Evolutionary conservation across 179 eudicot genomes (phyloP).

Genomic region (Spinacia oleracea): DNA sequence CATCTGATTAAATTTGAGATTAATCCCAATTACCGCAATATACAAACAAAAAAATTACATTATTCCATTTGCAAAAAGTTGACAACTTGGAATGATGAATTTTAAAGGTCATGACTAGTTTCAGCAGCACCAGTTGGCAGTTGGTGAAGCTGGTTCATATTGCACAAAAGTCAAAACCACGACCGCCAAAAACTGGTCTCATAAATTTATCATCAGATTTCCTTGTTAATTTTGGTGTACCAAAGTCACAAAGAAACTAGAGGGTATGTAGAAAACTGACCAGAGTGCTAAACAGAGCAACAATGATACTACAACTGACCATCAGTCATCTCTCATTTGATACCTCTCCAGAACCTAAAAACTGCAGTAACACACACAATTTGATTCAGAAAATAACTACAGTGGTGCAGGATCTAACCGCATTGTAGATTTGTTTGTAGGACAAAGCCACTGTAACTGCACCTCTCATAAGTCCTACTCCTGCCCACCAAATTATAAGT

Average conservation of each 20-base stretch:
- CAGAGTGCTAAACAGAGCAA: slow-evolving; percentile 89
- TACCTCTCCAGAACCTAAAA: slow-evolving; percentile 43
- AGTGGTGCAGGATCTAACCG: slow-evolving; percentile 31
- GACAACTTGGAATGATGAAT: not conserved
- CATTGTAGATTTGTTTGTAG: too few species aligned
- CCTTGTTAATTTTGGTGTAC: slow-evolving; percentile 29
- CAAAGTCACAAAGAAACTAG: not conserved
- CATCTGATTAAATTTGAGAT: not conserved
- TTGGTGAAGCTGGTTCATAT: slow-evolving; percentile 53
- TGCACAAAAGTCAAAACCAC: slow-evolving; percentile 70
- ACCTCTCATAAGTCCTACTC: slow-evolving; percentile 83
- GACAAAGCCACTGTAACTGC: slow-evolving; percentile 82
- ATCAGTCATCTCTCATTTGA: slow-evolving; percentile 50
- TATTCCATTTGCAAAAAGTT: not conserved
- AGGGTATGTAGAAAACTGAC: slow-evolving; percentile 40
- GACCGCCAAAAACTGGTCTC: slow-evolving; percentile 75
- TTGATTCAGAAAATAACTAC: not conserved
- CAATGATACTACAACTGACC: slow-evolving; percentile 77
- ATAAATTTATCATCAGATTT: slow-evolving; percentile 63
- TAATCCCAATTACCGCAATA: not conserved
- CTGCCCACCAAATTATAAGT: slow-evolving; percentile 91
- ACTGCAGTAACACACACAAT: slow-evolving; percentile 39
- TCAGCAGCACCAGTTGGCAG: slow-evolving; percentile 46
- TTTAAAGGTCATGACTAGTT: slow-evolving; percentile 7
- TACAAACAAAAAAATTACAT: not conserved